These are phyloP conservation scores for Fusarium albidum DNA, from an alignment of 2,329 filamentous ascomycete species.

Conservation along the genomic window DNA sequence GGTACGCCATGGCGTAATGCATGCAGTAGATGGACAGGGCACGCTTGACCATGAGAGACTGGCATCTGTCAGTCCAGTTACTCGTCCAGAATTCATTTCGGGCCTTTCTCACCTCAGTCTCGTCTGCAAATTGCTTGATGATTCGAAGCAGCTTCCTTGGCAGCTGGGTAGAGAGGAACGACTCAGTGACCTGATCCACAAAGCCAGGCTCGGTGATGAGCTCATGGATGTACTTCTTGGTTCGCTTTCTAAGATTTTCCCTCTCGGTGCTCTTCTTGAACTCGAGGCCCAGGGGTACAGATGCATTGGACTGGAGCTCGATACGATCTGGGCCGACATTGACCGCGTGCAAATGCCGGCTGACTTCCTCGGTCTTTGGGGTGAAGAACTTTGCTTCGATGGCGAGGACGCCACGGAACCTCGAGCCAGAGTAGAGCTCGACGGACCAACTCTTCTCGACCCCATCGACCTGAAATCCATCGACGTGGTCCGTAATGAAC, in stretches of 20 bases:
- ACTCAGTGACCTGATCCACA: constrained; percentile 59
- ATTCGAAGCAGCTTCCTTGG: constrained; percentile 57
- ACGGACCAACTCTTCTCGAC: constrained; percentile 52
- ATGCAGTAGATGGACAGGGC: constrained; percentile 64
- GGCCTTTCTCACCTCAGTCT: constrained; percentile 50
- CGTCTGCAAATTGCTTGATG: constrained; percentile 56
- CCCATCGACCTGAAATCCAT: constrained; percentile 53
- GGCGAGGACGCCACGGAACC: constrained; percentile 55
- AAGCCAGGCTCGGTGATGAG: constrained; percentile 58
- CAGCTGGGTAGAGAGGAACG: constrained; percentile 53
- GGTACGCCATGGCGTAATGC: constrained; percentile 65
- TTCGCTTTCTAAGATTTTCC: constrained; percentile 55
- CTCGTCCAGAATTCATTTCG: constrained; percentile 12
- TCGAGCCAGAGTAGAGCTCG: constrained; percentile 57
- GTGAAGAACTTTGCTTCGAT: constrained; percentile 62
- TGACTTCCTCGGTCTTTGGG: constrained; percentile 55
- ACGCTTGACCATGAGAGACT: constrained; percentile 60
- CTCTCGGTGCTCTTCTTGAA: constrained; percentile 50
- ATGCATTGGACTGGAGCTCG: constrained; percentile 50
- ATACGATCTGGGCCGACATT: constrained; percentile 48
- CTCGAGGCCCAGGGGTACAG: constrained; percentile 62
- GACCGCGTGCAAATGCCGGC: constrained; percentile 60
- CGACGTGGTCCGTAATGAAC: constrained; percentile 60
- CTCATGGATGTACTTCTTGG: constrained; percentile 58
- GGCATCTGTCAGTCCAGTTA: constrained; percentile 17